Evolutionary conservation across 164 flowering plant genomes (phyloP), one percentile per base, ranked within the genome.

Genomic region (Litsea cubeba): DNA sequence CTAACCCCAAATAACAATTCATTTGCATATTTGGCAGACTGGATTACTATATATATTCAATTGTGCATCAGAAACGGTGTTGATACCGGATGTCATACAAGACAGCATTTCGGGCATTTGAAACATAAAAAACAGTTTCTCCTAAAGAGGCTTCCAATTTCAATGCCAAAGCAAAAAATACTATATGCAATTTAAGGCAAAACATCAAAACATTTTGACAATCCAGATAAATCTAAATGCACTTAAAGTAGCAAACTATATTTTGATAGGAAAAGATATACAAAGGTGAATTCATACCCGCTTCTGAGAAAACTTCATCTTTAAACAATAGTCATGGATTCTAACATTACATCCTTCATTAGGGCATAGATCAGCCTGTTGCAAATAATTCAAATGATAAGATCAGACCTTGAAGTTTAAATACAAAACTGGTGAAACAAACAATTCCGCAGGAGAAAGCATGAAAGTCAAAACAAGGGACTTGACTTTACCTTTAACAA

Each of bases 311-410:
- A 87, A 86, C 70, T 86, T 85, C 82, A 83, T 85, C 81, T 78
- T 80, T 46, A 89, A 81, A 82, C 97, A 95, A 82, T 89, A 90
- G 3, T 14, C 57, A 79, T 93, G 98, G 65, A 95, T 86, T 65
- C 98, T 84, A n/a, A 80, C 85, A 1, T 76, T 75, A 74, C 97
- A 95, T 25, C 76, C 79, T 77, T 85, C 88, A 73, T 84, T 91
- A 50, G 74, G 82, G 79, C 97, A 95, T 72, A 85, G 28, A 23
- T 85, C 84, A 30, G 84, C 91, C 91, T 88, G 86, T 69, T 20
- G 32, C 14, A 28, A 68, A 73, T 18, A 28, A 11, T 68, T 40
- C 2, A 68, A 68, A 68, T 23, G 14, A n/a, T 12, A n/a, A 6
- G 14, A 35, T 68, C 54, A 68, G 71, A 66, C 26, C 24, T 66